Conservation (phyloP, 768 basidiomycete species). For the Rubroboletus pulcherrimus region DNA sequence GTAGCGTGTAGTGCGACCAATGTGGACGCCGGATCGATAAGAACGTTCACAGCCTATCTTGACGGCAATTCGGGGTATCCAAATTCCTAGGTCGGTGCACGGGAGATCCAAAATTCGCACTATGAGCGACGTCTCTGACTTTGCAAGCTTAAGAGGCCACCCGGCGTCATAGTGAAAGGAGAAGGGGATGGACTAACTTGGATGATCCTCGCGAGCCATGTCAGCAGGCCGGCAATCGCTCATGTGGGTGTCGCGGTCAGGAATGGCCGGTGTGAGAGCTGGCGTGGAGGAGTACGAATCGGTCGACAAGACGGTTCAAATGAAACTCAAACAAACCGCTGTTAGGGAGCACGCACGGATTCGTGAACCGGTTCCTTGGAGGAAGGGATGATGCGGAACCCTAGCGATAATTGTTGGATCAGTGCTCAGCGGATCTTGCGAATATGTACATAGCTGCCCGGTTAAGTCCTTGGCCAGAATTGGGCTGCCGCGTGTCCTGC, state of each 20-base stretch:
- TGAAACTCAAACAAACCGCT: slow-evolving; percentile 29
- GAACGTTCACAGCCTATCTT: slow-evolving; percentile 1
- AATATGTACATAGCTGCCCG: slow-evolving; percentile 10
- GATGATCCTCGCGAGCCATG: background rate
- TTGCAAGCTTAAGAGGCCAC: background rate
- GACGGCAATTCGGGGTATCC: background rate
- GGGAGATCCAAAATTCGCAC: background rate
- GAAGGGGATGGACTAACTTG: background rate
- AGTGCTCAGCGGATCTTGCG: slow-evolving; percentile 12
- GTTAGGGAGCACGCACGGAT: slow-evolving; percentile 24
- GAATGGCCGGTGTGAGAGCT: slow-evolving; percentile 29
- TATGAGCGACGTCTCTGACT: background rate
- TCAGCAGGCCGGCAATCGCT: background rate
- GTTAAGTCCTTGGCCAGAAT: slow-evolving; percentile 24
- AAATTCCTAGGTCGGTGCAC: background rate
- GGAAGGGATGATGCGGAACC: slow-evolving; percentile 4
- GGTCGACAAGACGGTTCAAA: slow-evolving; percentile 28
- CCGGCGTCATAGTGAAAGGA: background rate
- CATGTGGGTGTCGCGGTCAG: slow-evolving; percentile 17
- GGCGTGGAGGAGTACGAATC: background rate
- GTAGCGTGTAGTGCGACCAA: slow-evolving; percentile 1
- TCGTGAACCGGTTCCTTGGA: slow-evolving; percentile 18
- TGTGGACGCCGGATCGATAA: slow-evolving; percentile 7
- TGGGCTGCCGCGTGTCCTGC: slow-evolving; percentile 26
- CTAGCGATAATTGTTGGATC: slow-evolving; percentile 6